These are phyloP conservation scores for Zelopaecilomyces penicillatus DNA, from an alignment of 2,329 filamentous ascomycete species.

Conservation along the genomic window DNA sequence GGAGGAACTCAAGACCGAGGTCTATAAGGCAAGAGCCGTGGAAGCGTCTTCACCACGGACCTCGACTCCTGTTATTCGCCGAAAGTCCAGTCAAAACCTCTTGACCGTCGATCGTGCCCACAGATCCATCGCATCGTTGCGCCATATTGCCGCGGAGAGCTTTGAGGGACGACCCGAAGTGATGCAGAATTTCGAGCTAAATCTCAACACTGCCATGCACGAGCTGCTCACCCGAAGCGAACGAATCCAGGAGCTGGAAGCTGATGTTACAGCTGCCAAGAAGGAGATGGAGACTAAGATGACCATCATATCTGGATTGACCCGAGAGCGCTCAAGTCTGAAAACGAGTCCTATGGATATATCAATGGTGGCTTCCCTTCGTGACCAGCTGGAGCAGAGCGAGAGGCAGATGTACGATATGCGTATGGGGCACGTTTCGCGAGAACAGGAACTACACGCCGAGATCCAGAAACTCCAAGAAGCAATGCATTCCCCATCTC, in stretches of 20 bases:
- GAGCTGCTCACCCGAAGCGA: slow-evolving; percentile 83
- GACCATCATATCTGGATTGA: slow-evolving; percentile 88
- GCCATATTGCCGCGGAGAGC: slow-evolving; percentile 79
- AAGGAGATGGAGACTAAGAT: slow-evolving; percentile 98
- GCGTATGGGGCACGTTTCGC: slow-evolving; percentile 60
- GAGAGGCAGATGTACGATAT: slow-evolving; percentile 71
- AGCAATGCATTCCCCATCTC: slow-evolving; percentile 30
- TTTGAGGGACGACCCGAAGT: slow-evolving; percentile 75
- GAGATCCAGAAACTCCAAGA: slow-evolving; percentile 63
- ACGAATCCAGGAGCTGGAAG: slow-evolving; percentile 81
- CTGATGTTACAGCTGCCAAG: slow-evolving; percentile 71
- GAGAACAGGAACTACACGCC: slow-evolving; percentile 65
- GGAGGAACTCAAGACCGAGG: slow-evolving; percentile 81
- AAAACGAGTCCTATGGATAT: slow-evolving; percentile 81
- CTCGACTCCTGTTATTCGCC: slow-evolving; percentile 71
- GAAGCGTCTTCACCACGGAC: slow-evolving; percentile 54
- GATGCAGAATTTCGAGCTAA: slow-evolving; percentile 87
- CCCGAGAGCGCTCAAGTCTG: slow-evolving; percentile 84
- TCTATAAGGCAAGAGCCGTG: slow-evolving; percentile 64
- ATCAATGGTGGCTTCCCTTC: slow-evolving; percentile 77
- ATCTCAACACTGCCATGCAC: slow-evolving; percentile 85
- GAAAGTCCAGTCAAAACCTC: slow-evolving; percentile 86
- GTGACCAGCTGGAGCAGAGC: slow-evolving; percentile 79
- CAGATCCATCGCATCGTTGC: slow-evolving; percentile 79
- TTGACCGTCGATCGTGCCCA: slow-evolving; percentile 85